A percentile compares a stretch with the other conserved stretches of the same genome.
Evolutionary conservation across 768 basidiomycete genomes (phyloP).

Genomic region (Psilocybe tampanensis): DNA sequence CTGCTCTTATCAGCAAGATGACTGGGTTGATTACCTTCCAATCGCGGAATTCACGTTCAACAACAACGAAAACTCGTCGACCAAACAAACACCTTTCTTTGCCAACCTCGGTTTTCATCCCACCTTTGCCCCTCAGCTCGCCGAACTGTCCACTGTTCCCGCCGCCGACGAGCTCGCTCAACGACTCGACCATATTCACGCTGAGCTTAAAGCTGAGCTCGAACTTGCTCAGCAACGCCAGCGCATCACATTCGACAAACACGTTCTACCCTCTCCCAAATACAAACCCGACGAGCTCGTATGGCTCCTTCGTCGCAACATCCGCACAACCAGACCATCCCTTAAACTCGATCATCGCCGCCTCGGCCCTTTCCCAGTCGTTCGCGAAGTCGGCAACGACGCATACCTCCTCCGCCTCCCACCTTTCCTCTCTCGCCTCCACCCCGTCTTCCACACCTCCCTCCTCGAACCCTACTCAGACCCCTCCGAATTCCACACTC

Average conservation of each 20-base stretch:
- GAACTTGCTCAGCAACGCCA: constrained; percentile 28
- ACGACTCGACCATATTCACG: constrained; percentile 31
- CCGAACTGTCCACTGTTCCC: constrained; percentile 30
- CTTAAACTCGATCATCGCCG: no score
- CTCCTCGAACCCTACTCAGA: no score
- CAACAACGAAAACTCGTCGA: constrained; percentile 33
- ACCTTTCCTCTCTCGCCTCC: no score
- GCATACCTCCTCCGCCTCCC: no score
- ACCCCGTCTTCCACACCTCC: no score
- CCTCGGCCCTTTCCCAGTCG: no score
- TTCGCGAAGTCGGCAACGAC: no score
- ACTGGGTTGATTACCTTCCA: constrained; percentile 42
- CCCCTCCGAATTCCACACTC: no score
- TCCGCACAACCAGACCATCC: no score
- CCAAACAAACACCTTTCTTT: constrained; percentile 38
- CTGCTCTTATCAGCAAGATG: constrained; percentile 39
- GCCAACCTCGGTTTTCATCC: constrained; percentile 35
- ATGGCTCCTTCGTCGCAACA: no score
- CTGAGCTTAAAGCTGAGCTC: constrained; percentile 34
- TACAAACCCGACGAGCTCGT: constrained; percentile 36
- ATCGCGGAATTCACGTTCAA: constrained; percentile 46
- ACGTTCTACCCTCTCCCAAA: constrained; percentile 24
- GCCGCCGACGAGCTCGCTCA: constrained; percentile 31
- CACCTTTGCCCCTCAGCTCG: constrained; percentile 28
- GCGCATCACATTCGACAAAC: constrained; percentile 28